Percentiles rank a stretch among this genome's conserved stretches.
phyloP scores from a whole-genome alignment of 257 asterid species.

The Solanum pennellii region DNA sequence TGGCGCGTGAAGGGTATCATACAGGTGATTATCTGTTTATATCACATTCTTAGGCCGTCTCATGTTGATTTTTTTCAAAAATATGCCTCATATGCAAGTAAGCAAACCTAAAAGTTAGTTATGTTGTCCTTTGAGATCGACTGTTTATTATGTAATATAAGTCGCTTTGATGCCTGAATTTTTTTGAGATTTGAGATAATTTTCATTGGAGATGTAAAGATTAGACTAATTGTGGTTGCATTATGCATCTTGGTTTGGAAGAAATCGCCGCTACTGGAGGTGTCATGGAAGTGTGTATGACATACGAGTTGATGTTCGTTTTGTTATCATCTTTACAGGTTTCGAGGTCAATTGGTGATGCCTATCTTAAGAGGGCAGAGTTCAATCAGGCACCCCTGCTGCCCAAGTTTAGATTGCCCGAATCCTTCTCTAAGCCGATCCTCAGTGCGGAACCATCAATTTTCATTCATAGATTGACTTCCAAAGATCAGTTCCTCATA shows the following conservation, averaged over 20 bases:
- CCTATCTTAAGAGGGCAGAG: constrained; percentile 79
- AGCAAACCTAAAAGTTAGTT: neutral
- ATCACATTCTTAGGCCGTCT: neutral
- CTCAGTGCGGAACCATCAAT: constrained; percentile 81
- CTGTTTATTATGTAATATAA: neutral
- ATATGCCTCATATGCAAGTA: neutral
- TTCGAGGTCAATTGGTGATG: constrained; percentile 90
- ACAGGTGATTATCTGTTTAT: constrained; percentile 39
- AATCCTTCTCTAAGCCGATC: constrained; percentile 55
- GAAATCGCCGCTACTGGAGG: neutral
- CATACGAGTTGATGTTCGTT: neutral
- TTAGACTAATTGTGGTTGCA: neutral
- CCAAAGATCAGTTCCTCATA: constrained; percentile 63
- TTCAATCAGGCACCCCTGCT: constrained; percentile 69
- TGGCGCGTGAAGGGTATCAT: constrained; percentile 98
- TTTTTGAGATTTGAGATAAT: neutral
- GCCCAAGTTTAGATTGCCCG: constrained; percentile 60
- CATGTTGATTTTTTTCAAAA: neutral
- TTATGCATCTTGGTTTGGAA: neutral
- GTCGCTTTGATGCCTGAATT: neutral
- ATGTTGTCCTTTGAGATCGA: neutral
- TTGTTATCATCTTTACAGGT: constrained; percentile 32
- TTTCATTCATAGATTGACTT: constrained; percentile 44
- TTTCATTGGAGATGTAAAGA: neutral
- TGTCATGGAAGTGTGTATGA: neutral